Percentiles rank a stretch among this genome's conserved stretches.
These are phyloP conservation scores for Xylaria venustula DNA, from an alignment of 495 filamentous ascomycete species.

Conservation along the genomic window DNA sequence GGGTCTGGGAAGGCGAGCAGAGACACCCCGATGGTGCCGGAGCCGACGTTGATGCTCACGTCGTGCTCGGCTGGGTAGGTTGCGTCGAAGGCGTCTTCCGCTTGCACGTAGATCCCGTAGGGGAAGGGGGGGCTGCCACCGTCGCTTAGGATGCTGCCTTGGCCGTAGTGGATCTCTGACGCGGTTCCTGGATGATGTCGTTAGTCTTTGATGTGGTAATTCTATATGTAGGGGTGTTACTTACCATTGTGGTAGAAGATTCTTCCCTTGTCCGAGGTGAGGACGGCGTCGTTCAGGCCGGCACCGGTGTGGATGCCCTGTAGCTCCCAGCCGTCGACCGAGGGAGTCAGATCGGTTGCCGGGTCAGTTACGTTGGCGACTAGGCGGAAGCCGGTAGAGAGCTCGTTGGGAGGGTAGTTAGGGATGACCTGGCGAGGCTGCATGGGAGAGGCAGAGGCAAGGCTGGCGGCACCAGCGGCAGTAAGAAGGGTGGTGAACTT, in stretches of 20 bases:
- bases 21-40: slow-evolving; percentile 19
- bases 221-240: not conserved
- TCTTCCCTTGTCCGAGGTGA: slow-evolving; percentile 16
- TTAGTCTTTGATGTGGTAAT: not conserved
- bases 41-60: slow-evolving; percentile 24
- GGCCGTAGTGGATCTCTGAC: slow-evolving; percentile 12
- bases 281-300: slow-evolving; percentile 30
- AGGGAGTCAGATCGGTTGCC: slow-evolving; percentile 22
- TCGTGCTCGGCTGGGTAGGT: slow-evolving; percentile 20
- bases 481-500: slow-evolving; percentile 1
- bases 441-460: slow-evolving; percentile 3
- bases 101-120: slow-evolving; percentile 23
- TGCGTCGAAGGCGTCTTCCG: slow-evolving; percentile 12
- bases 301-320: slow-evolving; percentile 30
- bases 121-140: slow-evolving; percentile 31
- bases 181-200: slow-evolving; percentile 20
- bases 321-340: slow-evolving; percentile 23
- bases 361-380: slow-evolving; percentile 28
- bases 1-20: slow-evolving; percentile 13
- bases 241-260: slow-evolving; percentile 37
- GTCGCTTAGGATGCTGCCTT: slow-evolving; percentile 30
- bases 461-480: slow-evolving; percentile 2
- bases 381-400: slow-evolving; percentile 29
- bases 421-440: not conserved
- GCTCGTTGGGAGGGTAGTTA: slow-evolving; percentile 4